Base-by-base conservation (phyloP, 2,329 filamentous ascomycete genomes). In the Elsinoe ampelina region DNA sequence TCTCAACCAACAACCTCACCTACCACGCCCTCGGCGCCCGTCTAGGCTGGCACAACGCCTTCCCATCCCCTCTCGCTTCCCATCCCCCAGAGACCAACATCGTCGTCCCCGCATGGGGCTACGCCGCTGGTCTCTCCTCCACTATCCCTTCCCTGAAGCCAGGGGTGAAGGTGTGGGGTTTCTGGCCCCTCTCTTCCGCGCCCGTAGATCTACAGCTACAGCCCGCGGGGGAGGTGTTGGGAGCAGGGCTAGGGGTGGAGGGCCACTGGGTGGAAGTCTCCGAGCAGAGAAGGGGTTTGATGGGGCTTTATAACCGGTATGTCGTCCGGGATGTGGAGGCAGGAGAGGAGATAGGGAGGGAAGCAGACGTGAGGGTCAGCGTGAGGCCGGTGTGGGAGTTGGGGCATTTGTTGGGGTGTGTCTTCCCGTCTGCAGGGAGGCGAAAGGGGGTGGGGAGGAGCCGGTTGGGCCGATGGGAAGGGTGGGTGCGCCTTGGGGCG, bases 361-460 rank as follows among this genome's bases (percentile, higher is more conserved):
- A 38, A 20, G 48, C n/a, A 32, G 48, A 38, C n/a, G 30, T 52
- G 8, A 52, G 32, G 48, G 48, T 17, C 6, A 20, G n/a, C 22
- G n/a, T 52, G 30, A 12, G 48, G 32, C 48, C 48, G 1, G 48
- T 52, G 3, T 52, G 48, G 48, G 48, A 52, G 48, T 22, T 52
- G 48, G 48, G 48, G n/a, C 32, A 34, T 38, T 19, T 52, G 15
- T 38, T 52, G 10, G 19, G 34, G n/a, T 52, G 20, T 32, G 32
- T 22, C 10, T 52, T 52, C 48, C 15, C 48, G n/a, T 26, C 22
- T 3, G 22, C 22, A 26, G 22, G 22, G 22, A 17, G 22, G 3
- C 8, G 11, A 5, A 6, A 22, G 2, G 34, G n/a, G 48, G n/a
- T 4, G 26, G 19, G 45, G 45, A 34, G 32, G 13, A 17, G 32